phyloP scores from a whole-genome alignment of 805 yeast genomes.

The Priceomyces medius region DNA sequence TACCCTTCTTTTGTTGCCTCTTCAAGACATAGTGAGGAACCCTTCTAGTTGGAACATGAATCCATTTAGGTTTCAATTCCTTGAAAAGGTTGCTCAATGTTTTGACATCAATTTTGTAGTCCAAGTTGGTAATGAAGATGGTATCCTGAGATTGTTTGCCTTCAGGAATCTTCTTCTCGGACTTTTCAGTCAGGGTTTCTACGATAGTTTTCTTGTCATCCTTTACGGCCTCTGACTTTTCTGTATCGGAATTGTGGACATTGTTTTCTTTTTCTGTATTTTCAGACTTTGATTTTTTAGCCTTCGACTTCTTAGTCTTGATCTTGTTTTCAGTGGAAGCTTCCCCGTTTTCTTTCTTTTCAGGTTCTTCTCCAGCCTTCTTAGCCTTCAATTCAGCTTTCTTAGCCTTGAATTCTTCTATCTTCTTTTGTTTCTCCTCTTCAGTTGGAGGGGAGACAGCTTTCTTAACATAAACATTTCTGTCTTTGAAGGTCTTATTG shows the following conservation, averaged over 20 bases:
- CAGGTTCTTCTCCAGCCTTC: constrained; percentile 15
- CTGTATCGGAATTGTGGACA: background rate
- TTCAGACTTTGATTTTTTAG: constrained; percentile 2
- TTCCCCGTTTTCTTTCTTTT: constrained; percentile 1
- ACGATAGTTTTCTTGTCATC: background rate
- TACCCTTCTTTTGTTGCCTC: constrained; percentile 45
- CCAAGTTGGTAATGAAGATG: constrained; percentile 61
- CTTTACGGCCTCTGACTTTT: background rate
- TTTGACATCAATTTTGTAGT: constrained; percentile 47
- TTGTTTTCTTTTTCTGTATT: too few species aligned
- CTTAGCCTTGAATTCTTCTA: constrained; percentile 33
- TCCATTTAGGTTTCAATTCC: constrained; percentile 54
- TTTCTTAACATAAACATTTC: constrained; percentile 50
- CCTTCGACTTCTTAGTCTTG: constrained; percentile 3
- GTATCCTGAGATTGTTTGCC: constrained; percentile 59
- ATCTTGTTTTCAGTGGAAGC: background rate
- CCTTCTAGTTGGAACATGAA: constrained; percentile 55
- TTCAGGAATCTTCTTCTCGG: constrained; percentile 29
- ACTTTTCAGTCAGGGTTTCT: constrained; percentile 4
- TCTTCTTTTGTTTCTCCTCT: constrained; percentile 40
- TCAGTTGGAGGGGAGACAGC: constrained; percentile 54
- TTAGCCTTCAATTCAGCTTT: constrained; percentile 17
- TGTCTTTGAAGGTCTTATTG: constrained; percentile 44
- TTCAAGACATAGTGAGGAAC: constrained; percentile 45
- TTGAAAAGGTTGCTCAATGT: constrained; percentile 46